Evolutionary conservation across 148 eudicot species (phyloP).

Genomic region (Vaccinium myrtillus): DNA sequence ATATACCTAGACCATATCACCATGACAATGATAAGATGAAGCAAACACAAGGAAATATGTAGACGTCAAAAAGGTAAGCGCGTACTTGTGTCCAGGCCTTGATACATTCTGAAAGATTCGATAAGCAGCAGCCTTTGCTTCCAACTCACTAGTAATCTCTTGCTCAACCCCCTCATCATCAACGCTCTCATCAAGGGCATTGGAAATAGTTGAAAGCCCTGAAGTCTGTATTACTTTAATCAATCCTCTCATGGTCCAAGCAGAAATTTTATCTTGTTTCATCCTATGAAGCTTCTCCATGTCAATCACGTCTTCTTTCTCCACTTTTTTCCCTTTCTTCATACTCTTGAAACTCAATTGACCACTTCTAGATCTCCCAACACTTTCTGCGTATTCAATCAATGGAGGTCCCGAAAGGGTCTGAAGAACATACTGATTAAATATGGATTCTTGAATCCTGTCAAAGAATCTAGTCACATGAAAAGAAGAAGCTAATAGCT

Average conservation of each 20-base stretch:
- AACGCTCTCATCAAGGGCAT: conserved; percentile 38
- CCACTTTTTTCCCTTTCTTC: conserved; percentile 35
- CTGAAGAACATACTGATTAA: conserved; percentile 84
- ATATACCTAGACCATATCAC: conserved; percentile 44
- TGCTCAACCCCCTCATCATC: conserved; percentile 50
- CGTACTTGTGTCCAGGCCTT: conserved; percentile 56
- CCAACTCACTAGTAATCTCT: conserved; percentile 72
- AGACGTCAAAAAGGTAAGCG: background rate
- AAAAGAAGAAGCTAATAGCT: conserved; percentile 63
- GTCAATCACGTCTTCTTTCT: conserved; percentile 62
- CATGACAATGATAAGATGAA: conserved; percentile 2
- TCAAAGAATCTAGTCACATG: conserved; percentile 84
- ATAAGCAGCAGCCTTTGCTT: conserved; percentile 66
- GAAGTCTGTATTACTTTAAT: conserved; percentile 55
- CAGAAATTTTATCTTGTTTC: conserved; percentile 68
- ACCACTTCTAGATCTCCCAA: conserved; percentile 30
- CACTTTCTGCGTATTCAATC: conserved; percentile 30
- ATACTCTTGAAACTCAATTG: conserved; percentile 45
- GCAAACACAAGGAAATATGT: background rate
- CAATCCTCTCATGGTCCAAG: conserved; percentile 87
- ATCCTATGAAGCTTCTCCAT: conserved; percentile 75
- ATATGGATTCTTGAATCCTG: conserved; percentile 75
- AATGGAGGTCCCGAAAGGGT: conserved; percentile 65
- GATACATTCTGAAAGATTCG: conserved; percentile 69
- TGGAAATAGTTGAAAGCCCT: conserved; percentile 62